phyloP scores from a whole-genome alignment of 106 monocot species.

The Platanthera guangdongensis region DNA sequence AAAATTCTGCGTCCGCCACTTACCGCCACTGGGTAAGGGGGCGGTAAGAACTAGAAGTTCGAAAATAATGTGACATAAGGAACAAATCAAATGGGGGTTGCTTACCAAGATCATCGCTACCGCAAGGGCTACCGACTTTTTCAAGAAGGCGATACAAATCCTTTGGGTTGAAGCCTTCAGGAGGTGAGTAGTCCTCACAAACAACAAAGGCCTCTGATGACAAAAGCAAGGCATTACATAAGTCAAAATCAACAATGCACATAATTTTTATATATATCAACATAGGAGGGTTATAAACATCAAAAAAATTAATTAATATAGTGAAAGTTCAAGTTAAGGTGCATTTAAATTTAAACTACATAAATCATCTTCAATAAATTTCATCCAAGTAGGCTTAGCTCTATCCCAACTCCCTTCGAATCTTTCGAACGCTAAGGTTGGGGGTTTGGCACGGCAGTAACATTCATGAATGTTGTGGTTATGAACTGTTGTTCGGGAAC shows the following conservation, averaged over 20 bases:
- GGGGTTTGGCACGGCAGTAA: too few relatives aligned
- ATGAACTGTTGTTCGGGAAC: too few relatives aligned
- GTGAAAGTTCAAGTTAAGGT: too few relatives aligned
- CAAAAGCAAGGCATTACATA: not conserved
- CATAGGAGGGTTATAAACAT: not conserved
- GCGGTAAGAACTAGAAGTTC: not conserved
- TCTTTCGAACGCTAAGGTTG: too few relatives aligned
- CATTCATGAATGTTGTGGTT: too few relatives aligned
- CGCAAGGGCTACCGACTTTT: conserved; percentile 79
- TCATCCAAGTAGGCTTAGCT: too few relatives aligned
- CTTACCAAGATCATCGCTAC: conserved; percentile 52
- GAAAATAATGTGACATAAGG: not conserved
- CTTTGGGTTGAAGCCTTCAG: conserved; percentile 78
- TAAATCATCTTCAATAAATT: too few relatives aligned
- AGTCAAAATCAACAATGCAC: not conserved
- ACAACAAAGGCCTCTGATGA: conserved; percentile 89
- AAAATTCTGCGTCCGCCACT: too few relatives aligned
- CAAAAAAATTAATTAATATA: too few relatives aligned
- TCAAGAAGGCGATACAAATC: conserved; percentile 82
- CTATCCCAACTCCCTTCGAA: too few relatives aligned
- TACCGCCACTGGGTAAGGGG: too few relatives aligned
- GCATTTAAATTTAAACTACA: too few relatives aligned
- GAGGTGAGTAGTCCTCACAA: conserved; percentile 86
- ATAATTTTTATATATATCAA: not conserved
- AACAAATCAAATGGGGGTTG: not conserved